Base-by-base conservation (phyloP, 1,139 yeast genomes). In the Saccharomycopsis hybrid region DNA sequence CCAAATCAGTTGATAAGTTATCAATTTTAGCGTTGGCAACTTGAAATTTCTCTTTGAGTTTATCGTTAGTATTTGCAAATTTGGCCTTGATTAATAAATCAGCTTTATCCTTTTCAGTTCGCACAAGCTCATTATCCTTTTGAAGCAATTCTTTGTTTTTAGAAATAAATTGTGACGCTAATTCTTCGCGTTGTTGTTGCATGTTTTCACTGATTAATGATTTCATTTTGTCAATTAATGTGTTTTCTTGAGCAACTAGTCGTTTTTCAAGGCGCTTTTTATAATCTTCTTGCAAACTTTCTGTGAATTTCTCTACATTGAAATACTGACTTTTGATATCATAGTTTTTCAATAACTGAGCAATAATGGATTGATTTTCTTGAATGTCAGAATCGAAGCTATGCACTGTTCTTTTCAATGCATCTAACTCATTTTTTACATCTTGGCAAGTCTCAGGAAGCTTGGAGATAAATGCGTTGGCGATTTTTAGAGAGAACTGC, bases 261-360 rank as follows among this genome's bases (percentile, higher is more conserved):
- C 46, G 62, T 62, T 54, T 66, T 66, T 41, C 69, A 56, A 13
- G 63, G 58, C 66, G 61, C 31, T 64, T 66, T 40, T 63, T 65
- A 40, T 64, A 61, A 3, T 64, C 59, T 49, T 61, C 60, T 27
- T 60, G 60, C 38, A 65, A 50, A n/a, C n/a, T n/a, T n/a, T n/a
- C n/a, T n/a, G n/a, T n/a, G n/a, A n/a, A n/a, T n/a, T n/a, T n/a
- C n/a, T n/a, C n/a, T n/a, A n/a, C n/a, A n/a, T n/a, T n/a, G n/a
- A n/a, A n/a, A n/a, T n/a, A n/a, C n/a, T n/a, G n/a, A n/a, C n/a
- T n/a, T n/a, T n/a, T n/a, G n/a, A n/a, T n/a, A n/a, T n/a, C n/a
- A n/a, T n/a, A n/a, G n/a, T n/a, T n/a, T n/a, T n/a, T n/a, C n/a
- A n/a, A n/a, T n/a, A n/a, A n/a, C n/a, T n/a, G n/a, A n/a, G n/a